phyloP scores from a whole-genome alignment of 2,329 filamentous ascomycete genomes.

The Pseudocercospora ulei region DNA sequence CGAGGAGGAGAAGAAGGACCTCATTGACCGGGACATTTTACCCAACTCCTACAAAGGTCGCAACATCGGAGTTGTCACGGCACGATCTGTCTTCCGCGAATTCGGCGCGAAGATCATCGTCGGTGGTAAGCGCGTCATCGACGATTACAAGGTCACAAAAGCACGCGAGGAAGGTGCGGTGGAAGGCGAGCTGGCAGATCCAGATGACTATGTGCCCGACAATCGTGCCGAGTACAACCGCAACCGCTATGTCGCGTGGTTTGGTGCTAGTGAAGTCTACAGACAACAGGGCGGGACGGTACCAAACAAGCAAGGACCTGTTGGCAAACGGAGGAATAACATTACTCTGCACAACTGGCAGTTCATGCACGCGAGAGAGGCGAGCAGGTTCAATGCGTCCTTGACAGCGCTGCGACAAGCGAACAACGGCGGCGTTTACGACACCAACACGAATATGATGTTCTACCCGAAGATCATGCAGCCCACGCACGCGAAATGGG shows the following conservation, averaged over 20 bases:
- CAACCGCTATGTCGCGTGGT: constrained; percentile 98
- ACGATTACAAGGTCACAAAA: constrained; percentile 78
- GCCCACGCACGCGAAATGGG: constrained; percentile 74
- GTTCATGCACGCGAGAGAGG: constrained; percentile 82
- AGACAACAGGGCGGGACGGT: constrained; percentile 52
- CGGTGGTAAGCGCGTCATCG: constrained; percentile 71
- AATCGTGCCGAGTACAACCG: constrained; percentile 89
- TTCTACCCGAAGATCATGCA: constrained; percentile 83
- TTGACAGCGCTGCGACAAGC: constrained; percentile 59
- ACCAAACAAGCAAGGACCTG: constrained; percentile 53
- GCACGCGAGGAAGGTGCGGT: constrained; percentile 66
- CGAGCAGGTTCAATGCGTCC: constrained; percentile 74
- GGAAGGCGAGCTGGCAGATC: constrained; percentile 85
- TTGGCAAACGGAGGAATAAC: constrained; percentile 73
- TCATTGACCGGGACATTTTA: constrained; percentile 91
- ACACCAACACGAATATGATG: constrained; percentile 86
- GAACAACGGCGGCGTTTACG: constrained; percentile 71
- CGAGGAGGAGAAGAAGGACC: constrained; percentile 90
- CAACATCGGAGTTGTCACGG: constrained; percentile 92
- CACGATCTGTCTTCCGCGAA: constrained; percentile 90
- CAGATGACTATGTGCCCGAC: constrained; percentile 66
- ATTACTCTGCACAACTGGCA: constrained; percentile 96
- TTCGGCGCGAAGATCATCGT: constrained; percentile 93
- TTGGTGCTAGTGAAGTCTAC: constrained; percentile 91
- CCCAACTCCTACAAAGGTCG: constrained; percentile 98